These are phyloP conservation scores for Ogataea minuta DNA, from an alignment of 805 yeast genomes.

Conservation along the genomic window DNA sequence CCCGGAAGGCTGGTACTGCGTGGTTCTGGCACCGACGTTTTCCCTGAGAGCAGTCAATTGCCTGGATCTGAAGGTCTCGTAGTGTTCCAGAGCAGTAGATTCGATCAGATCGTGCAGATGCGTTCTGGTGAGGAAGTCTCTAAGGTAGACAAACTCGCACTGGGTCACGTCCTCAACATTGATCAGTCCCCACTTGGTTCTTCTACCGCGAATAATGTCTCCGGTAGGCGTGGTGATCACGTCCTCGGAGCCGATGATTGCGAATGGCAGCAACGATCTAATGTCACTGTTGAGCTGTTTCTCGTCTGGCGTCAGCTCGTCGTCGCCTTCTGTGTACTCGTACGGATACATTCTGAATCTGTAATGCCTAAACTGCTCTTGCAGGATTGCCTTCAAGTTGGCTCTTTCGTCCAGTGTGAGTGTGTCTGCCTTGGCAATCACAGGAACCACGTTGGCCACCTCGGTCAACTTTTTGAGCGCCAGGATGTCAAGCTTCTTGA, in stretches of 20 bases:
- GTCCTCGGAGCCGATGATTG: conserved; percentile 86
- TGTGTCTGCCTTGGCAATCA: conserved; percentile 83
- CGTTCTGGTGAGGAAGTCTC: conserved; percentile 92
- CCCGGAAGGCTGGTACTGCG: conserved; percentile 28
- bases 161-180: conserved; percentile 93
- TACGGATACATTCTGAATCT: conserved; percentile 81
- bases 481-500: conserved; percentile 76
- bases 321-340: conserved; percentile 41
- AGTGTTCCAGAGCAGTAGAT: conserved; percentile 82
- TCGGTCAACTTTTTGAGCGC: conserved; percentile 83
- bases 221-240: conserved; percentile 70
- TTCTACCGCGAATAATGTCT: conserved; percentile 80
- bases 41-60: conserved; percentile 93
- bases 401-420: conserved; percentile 83
- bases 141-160: conserved; percentile 91
- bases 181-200: conserved; percentile 90
- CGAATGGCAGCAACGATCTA: conserved; percentile 83
- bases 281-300: conserved; percentile 71
- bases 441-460: conserved; percentile 90
- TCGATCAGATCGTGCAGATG: conserved; percentile 95
- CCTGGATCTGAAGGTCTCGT: conserved; percentile 89
- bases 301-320: conserved; percentile 61
- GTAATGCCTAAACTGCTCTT: conserved; percentile 71
- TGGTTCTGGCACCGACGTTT: conserved; percentile 55
- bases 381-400: conserved; percentile 71